Base-by-base conservation (phyloP, 257 asterid species). In the Coffea canephora region DNA sequence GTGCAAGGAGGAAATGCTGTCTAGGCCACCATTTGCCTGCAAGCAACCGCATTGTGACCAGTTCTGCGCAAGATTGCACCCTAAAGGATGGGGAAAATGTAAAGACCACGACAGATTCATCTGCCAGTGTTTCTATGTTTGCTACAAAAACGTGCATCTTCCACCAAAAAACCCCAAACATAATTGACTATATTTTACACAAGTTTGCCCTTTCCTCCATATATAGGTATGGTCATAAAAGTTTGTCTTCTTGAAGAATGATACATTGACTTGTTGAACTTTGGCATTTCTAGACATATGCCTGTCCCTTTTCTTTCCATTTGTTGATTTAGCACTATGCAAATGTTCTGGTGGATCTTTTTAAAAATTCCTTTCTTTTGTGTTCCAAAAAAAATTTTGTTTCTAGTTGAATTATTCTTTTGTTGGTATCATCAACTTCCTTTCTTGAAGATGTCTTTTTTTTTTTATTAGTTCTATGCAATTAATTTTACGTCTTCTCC, bases 11-110 rank as follows among this genome's bases (percentile, higher is more conserved):
- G 73, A 69, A 69, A 43, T 2, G 73, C 19, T 69, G 52, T 39
- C 73, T 16, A 21, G 52, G 73, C 73, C 73, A 39, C 73, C 73
- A 69, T 69, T 69, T 69, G 73, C 50, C 31, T 69, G 73, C 52
- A 69, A 69, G 52, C 52, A 69, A 48, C 73, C 73, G 9, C 31
- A 39, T 21, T 69, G 73, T 19, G 73, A 69, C 25, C 27, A 69
- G 13, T 69, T 69, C 18, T 69, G 73, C 43, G 73, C 27, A 69
- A 69, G 73, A 69, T 69, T 69, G 31, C 50, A 69, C 73, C 52
- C 73, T 6, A 41, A 16, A 15, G 73, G 73, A 41, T 69, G 73
- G 73, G 73, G 73, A 46, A 69, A 39, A 41, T 69, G 73, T 31
- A 69, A 69, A 69, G 52, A 69, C 15, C 73, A 43, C n/a, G 73